A percentile compares a stretch with the other conserved stretches of the same genome.
Evolutionary conservation across 2,329 filamentous ascomycete genomes (phyloP).

Genomic region (Apiospora arundinis): DNA sequence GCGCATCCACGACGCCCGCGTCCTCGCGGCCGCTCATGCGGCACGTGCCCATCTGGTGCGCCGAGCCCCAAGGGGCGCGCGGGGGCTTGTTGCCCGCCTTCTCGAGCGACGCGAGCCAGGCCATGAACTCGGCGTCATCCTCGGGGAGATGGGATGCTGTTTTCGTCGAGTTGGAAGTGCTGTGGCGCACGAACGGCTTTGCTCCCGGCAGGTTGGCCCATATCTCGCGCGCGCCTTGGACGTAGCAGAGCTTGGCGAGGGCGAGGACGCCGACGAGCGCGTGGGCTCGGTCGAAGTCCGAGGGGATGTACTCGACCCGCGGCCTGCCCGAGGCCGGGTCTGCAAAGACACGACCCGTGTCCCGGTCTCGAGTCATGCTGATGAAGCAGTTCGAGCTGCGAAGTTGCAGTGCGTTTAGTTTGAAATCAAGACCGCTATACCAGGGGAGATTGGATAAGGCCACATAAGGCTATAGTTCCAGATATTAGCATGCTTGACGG

Average conservation of each 20-base stretch:
- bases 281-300: constrained; percentile 73
- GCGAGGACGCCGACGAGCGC: constrained; percentile 75
- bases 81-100: constrained; percentile 57
- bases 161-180: constrained; percentile 28
- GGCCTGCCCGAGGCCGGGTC: constrained; percentile 71
- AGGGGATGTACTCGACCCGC: constrained; percentile 73
- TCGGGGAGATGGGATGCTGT: constrained; percentile 42
- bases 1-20: constrained; percentile 63
- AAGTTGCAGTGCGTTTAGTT: constrained; percentile 72
- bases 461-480: constrained; percentile 61
- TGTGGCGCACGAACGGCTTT: constrained; percentile 61
- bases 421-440: constrained; percentile 72
- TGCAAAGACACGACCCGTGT: constrained; percentile 75
- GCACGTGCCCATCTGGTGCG: constrained; percentile 83
- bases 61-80: constrained; percentile 65
- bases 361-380: constrained; percentile 75
- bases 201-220: constrained; percentile 68
- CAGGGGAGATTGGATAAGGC: constrained; percentile 70
- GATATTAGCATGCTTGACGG: constrained; percentile 22
- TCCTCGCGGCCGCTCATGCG: constrained; percentile 66
- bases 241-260: constrained; percentile 77
- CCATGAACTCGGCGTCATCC: constrained; percentile 64
- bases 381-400: constrained; percentile 76
- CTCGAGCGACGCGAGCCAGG: constrained; percentile 63
- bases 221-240: constrained; percentile 82